Conservation (phyloP, 2,329 filamentous ascomycete genomes). For the Alternaria hordeiaustralica region DNA sequence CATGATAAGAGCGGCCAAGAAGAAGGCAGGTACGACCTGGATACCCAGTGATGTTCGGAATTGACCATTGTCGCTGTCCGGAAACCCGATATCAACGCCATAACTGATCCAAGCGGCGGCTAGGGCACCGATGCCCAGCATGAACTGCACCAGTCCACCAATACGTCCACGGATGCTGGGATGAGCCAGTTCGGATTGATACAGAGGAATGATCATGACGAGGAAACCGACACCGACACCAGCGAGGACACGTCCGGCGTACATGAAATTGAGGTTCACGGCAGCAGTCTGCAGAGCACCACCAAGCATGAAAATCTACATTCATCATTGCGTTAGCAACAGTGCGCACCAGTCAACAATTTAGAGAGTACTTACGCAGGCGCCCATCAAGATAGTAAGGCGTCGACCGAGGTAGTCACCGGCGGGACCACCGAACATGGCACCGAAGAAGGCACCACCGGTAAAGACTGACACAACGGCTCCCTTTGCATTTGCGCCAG, state of each 20-base stretch:
- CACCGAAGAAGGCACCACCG: constrained; percentile 74
- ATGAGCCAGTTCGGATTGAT: constrained; percentile 81
- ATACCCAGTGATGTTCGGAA: constrained; percentile 72
- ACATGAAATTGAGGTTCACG: constrained; percentile 65
- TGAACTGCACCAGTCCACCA: constrained; percentile 80
- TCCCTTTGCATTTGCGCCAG: constrained; percentile 59
- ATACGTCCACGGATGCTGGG: constrained; percentile 78
- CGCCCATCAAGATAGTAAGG: constrained; percentile 74
- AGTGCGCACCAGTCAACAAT: too few relatives aligned
- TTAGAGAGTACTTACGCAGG: constrained; percentile 56
- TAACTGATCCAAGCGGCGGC: constrained; percentile 77
- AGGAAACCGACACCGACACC: constrained; percentile 69
- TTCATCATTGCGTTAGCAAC: background rate
- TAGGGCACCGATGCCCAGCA: constrained; percentile 78
- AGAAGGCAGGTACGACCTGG: constrained; percentile 71
- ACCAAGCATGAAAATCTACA: constrained; percentile 67
- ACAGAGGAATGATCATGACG: constrained; percentile 72
- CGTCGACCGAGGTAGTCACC: constrained; percentile 73
- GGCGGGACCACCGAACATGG: constrained; percentile 66
- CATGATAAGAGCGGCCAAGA: constrained; percentile 70
- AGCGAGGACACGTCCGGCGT: constrained; percentile 72
- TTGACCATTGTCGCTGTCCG: constrained; percentile 56
- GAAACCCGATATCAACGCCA: constrained; percentile 64
- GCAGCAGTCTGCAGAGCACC: constrained; percentile 77
- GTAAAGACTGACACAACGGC: constrained; percentile 81